Conservation (phyloP, 2,329 filamentous ascomycete species). For the Pseudogymnoascus sp. region DNA sequence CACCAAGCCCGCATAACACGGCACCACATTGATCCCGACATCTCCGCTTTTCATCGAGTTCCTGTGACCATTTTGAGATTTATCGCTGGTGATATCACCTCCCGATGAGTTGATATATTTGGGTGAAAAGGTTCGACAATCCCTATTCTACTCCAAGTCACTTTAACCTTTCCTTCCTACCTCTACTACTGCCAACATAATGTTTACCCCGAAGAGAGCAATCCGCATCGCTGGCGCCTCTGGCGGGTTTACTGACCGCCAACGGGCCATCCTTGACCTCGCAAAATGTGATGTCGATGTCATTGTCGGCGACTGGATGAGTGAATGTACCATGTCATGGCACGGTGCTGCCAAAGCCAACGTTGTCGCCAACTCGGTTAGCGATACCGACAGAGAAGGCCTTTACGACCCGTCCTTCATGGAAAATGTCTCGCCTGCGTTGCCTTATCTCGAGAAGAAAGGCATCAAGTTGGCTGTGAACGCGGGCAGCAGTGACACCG, state of each 20-base stretch:
- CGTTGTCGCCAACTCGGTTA: constrained; percentile 27
- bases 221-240: constrained; percentile 39
- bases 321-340: constrained; percentile 28
- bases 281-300: constrained; percentile 39
- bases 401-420: constrained; percentile 8
- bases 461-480: constrained; percentile 48
- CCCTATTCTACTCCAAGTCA: too few species aligned
- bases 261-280: constrained; percentile 37
- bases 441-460: constrained; percentile 41
- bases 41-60: too few species aligned
- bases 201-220: constrained; percentile 28
- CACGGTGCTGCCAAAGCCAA: neutral
- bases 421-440: constrained; percentile 20
- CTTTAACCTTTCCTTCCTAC: too few species aligned
- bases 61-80: too few species aligned
- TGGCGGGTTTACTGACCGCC: constrained; percentile 39
- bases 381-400: constrained; percentile 14
- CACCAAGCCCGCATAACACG: too few species aligned
- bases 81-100: too few species aligned
- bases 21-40: too few species aligned
- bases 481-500: constrained; percentile 47
- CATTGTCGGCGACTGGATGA: constrained; percentile 45
- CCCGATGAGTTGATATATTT: too few species aligned
- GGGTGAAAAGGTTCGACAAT: too few species aligned
- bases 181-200: too few species aligned